Base-by-base conservation (phyloP, 2,329 filamentous ascomycete genomes). In the Phoma sp. region DNA sequence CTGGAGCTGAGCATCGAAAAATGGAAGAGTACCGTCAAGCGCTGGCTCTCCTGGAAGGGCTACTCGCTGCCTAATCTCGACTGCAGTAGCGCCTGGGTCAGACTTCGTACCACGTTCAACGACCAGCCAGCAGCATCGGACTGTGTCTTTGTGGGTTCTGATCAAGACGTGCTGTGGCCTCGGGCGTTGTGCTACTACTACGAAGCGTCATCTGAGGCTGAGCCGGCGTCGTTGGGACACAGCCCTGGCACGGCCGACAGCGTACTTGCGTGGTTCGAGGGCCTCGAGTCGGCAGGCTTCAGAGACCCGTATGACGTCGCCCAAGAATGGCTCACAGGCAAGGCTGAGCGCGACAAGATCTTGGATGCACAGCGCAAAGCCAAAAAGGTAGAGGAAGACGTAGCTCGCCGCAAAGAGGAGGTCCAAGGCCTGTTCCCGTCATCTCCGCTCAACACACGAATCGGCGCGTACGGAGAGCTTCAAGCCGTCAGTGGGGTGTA, bases 321-420 rank as follows among this genome's bases (percentile, higher is more conserved):
- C 2, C 71, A 75, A 36, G 64, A 74, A 25, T 76, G 74, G 74
- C 75, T 72, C 27, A 40, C 68, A 13, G 71, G 65, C 7, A 74
- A 76, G 44, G 41, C 63, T 2, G 71, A 74, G 36, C 65, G 74
- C 37, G 74, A 76, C 43, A 74, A 69, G 52, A 46, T 64, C 24
- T 29, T 68, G n/a, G 73, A 74, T 44, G 70, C 76, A 32, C 74
- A 70, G 6, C 75, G 80, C 33, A 68, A 72, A 43, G 76, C 84
- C 61, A 67, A 71, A 13, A 80, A 75, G 63, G 74, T 73, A 22
- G 77, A 80, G 22, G 83, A 78, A 58, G 82, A 79, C 1, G 78
- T 83, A 44, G 53, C 62, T 19, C 67, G 65, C 35, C 60, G 58
- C 19, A 74, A 72, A 51, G 70, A 73, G 10, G 72, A 76, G 15